These are phyloP conservation scores for Phytophthora fragariaefolia DNA, from an alignment of 352 stramenopile species.

Conservation along the genomic window DNA sequence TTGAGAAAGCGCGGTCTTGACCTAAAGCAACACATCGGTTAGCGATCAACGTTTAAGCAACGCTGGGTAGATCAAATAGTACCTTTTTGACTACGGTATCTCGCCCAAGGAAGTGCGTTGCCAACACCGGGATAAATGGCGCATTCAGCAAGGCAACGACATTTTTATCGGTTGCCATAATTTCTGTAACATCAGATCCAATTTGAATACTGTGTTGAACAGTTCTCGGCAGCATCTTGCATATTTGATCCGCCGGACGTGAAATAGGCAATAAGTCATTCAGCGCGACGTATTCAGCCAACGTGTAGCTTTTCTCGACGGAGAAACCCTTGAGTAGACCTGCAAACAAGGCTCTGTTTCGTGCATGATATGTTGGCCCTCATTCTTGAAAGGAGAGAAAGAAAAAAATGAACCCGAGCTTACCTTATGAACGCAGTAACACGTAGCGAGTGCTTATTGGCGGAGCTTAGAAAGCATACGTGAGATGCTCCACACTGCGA, in stretches of 20 bases:
- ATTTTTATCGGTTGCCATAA: conserved; percentile 21
- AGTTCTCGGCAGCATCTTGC: conserved; percentile 36
- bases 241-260: conserved; percentile 36
- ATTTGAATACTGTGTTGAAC: conserved; percentile 31
- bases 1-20: conserved; percentile 36
- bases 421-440: conserved; percentile 64
- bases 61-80: neutral
- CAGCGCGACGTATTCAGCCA: conserved; percentile 51
- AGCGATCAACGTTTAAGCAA: conserved; percentile 4
- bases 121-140: conserved; percentile 62
- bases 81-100: conserved; percentile 61
- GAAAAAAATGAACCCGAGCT: neutral
- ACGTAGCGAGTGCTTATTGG: conserved; percentile 38
- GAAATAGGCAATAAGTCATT: conserved; percentile 46
- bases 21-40: conserved; percentile 23
- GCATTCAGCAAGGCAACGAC: conserved; percentile 47
- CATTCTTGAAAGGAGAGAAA: too few relatives aligned
- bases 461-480: conserved; percentile 67
- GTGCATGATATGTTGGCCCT: conserved; percentile 9
- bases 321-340: conserved; percentile 50
- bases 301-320: conserved; percentile 43
- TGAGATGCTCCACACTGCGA: conserved; percentile 50
- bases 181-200: conserved; percentile 16
- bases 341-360: conserved; percentile 56
- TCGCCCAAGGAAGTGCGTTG: conserved; percentile 59